Base-by-base conservation (phyloP, 2,329 filamentous ascomycete genomes). In the Curvularia verruculosa region DNA sequence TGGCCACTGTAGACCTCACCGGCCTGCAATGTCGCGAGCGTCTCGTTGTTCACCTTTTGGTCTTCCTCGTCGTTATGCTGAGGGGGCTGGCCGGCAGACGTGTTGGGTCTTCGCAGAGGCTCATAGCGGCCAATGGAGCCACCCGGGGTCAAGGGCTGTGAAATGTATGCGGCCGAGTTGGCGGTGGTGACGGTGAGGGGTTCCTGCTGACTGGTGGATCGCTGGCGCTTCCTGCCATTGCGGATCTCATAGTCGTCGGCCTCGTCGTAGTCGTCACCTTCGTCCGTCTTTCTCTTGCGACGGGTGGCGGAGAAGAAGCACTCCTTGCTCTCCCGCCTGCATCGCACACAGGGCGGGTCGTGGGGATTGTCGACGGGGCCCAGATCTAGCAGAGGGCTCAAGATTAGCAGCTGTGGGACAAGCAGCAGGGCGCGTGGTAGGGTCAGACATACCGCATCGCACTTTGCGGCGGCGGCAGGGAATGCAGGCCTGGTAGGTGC, bases 251-350 rank as follows among this genome's bases (percentile, higher is more conserved):
- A 91, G 62, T 91, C 88, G 66, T 74, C 75, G 15, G 72, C 78
- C 31, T 80, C 79, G 2, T 81, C 78, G 7, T 69, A 64, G 28
- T 78, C 78, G 8, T 81, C 80, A 10, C 74, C 75, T 50, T 75
- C 78, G 55, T 80, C 82, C 24, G 80, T 86, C 83, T 95, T 96
- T 74, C 92, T 87, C 86, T 98, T 98, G 73, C 95, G 88, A 49
- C 95, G 85, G 29, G 93, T 98, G 19, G 92, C 91, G 61, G 92
- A 96, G 82, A 99, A 99, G 83, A 89, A 96, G 81, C 95, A 99
- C 70, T 96, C 89, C 77, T 98, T 98, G 80, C 89, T 92, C 81
- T 99, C 95, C 66, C 95, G 88, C 51, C 92, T 89, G 76, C 95
- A 99, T 72, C 95, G 88, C 58, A 94, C 90, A 77, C 95, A 99